Evolutionary conservation across 73 alveolate genomes (phyloP).

Genomic region (Paraurostyla sp.): DNA sequence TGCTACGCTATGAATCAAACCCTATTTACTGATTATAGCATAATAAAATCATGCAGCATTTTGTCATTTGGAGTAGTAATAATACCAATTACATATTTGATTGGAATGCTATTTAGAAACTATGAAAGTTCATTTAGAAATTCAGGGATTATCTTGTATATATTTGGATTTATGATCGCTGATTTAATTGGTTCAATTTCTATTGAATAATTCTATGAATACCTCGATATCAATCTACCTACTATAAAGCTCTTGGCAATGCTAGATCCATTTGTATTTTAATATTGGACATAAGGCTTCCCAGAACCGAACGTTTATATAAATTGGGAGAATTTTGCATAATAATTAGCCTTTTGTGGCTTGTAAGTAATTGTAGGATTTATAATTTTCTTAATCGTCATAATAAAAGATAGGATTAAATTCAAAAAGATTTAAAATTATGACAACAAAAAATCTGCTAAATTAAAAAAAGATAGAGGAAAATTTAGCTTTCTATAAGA

Average conservation of each 20-base stretch:
- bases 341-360: neutral
- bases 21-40: neutral
- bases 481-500: too few species aligned
- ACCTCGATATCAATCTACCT: too few species aligned
- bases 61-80: slow-evolving; percentile 40
- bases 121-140: slow-evolving; percentile 33
- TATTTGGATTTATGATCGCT: slow-evolving; percentile 38
- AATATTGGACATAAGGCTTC: slow-evolving; percentile 34
- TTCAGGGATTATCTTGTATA: slow-evolving; percentile 10
- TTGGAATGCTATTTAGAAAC: slow-evolving; percentile 27
- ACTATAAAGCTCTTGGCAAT: neutral
- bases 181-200: slow-evolving; percentile 1
- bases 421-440: neutral
- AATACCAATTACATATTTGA: slow-evolving; percentile 24
- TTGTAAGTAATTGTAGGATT: neutral
- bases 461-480: too few species aligned
- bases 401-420: neutral
- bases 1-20: neutral
- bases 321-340: neutral
- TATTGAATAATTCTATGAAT: neutral
- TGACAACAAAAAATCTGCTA: neutral
- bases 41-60: neutral
- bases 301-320: neutral
- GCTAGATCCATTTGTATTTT: slow-evolving; percentile 46
- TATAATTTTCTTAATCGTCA: neutral